Base-by-base conservation (phyloP, 352 stramenopile species). In the Phytophthora fragariaefolia region DNA sequence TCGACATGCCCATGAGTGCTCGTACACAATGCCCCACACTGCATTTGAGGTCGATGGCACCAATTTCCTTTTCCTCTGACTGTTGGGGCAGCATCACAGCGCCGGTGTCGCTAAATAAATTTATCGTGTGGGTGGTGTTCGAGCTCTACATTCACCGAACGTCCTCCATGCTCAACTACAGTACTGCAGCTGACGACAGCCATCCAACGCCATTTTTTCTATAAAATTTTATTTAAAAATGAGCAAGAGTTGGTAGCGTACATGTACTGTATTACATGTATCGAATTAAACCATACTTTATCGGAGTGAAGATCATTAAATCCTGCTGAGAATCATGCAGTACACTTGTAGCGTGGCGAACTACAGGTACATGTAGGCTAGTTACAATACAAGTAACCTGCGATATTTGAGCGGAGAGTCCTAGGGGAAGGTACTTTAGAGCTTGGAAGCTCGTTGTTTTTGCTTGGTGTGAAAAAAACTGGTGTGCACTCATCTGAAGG, bases 381-480 rank as follows among this genome's bases (percentile, higher is more conserved):
- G 13, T 36, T 12, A 36, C 28, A 34, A 34, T 34, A 10, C 28
- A 34, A 10, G 28, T 12, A 34, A 12, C 28, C 28, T 34, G 28
- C 28, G n/a, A n/a, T n/a, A n/a, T n/a, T n/a, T n/a, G n/a, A n/a
- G n/a, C n/a, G n/a, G n/a, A n/a, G n/a, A n/a, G n/a, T n/a, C n/a
- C n/a, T n/a, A n/a, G n/a, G n/a, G n/a, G n/a, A n/a, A n/a, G n/a
- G n/a, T n/a, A 36, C 30, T 6, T 45, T 9, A 45, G 36, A 45
- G n/a, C 6, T 45, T 23, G 36, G 36, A 15, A 45, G 17, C n/a
- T 26, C 22, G n/a, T n/a, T n/a, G n/a, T n/a, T n/a, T n/a, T n/a
- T n/a, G n/a, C n/a, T n/a, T 15, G 34, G 26, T 59, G 38, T 27
- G 58, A 66, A 66, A 66, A 58, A 66, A 13, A n/a, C 32, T 6